phyloP scores from a whole-genome alignment of 2,329 filamentous ascomycete species.

The Cladosporium colombiae region DNA sequence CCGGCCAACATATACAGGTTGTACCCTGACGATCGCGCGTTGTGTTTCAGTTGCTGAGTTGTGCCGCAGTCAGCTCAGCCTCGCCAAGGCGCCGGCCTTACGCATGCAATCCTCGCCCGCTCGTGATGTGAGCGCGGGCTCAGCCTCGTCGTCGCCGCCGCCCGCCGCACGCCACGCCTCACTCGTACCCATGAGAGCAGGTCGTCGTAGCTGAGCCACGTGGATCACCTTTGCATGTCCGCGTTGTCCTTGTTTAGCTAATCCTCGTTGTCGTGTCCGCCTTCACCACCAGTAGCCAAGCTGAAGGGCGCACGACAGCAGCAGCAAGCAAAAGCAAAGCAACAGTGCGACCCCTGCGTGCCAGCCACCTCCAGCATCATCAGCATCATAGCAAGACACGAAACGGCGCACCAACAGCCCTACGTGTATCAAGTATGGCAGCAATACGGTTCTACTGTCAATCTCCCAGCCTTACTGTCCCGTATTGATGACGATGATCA shows the following conservation, averaged over 20 bases:
- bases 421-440: not conserved
- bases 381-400: not conserved
- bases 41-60: not conserved
- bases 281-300: not conserved
- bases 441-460: not conserved
- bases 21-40: not conserved
- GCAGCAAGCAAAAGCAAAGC: not conserved
- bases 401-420: not conserved
- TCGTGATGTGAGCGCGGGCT: not conserved
- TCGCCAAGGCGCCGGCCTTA: not conserved
- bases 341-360: not conserved
- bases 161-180: not conserved
- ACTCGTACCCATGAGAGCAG: not conserved
- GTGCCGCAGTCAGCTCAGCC: conserved; percentile 1
- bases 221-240: not conserved
- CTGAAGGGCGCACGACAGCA: not conserved
- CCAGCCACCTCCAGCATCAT: not conserved
- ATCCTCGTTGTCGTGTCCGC: not conserved
- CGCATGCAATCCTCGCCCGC: not conserved
- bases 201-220: not conserved
- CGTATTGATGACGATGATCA: not conserved
- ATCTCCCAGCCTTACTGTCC: not conserved
- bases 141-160: not conserved
- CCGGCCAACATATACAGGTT: not conserved
- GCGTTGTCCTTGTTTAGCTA: not conserved